These are phyloP conservation scores for Prototheca wickerhamii DNA, from an alignment of 163 green algal genomes.

Conservation along the genomic window DNA sequence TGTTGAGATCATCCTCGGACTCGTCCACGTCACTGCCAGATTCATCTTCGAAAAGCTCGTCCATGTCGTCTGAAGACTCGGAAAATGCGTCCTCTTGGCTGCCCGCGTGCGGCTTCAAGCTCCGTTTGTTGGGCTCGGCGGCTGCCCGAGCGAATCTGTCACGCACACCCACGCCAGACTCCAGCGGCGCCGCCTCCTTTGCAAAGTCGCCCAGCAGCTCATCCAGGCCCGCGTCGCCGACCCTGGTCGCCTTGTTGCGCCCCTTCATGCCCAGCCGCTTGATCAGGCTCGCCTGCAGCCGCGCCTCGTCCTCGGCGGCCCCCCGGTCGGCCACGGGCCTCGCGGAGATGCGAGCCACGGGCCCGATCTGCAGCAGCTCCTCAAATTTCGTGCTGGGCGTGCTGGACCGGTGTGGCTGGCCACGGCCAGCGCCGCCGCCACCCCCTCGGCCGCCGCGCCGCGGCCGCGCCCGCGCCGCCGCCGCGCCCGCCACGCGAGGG, in stretches of 20 bases:
- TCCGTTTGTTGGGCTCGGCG: too few relatives aligned
- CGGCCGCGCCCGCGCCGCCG: too few relatives aligned
- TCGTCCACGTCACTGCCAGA: too few relatives aligned
- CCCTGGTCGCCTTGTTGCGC: conserved; percentile 16
- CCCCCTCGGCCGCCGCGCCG: too few relatives aligned
- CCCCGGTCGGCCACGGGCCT: background rate
- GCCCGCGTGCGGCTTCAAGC: background rate
- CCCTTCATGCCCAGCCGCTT: conserved; percentile 47
- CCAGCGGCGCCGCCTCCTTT: conserved; percentile 10
- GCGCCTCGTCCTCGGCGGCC: conserved; percentile 18
- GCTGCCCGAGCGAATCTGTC: background rate
- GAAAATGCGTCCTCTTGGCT: too few relatives aligned
- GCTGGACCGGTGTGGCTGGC: background rate
- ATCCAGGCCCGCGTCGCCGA: conserved; percentile 43
- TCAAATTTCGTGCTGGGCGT: conserved; percentile 12
- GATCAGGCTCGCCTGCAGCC: conserved; percentile 35
- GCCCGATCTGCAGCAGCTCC: conserved; percentile 19
- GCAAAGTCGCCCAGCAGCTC: conserved; percentile 34
- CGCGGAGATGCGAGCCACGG: background rate
- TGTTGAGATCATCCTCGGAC: too few relatives aligned
- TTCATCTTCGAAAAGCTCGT: too few relatives aligned
- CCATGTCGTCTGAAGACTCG: too few relatives aligned
- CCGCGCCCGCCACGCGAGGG: too few relatives aligned
- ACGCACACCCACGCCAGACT: background rate
- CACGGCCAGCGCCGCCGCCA: too few relatives aligned